A percentile compares a stretch with the other conserved stretches of the same genome.
These are phyloP conservation scores for Acacia pycnantha DNA, from an alignment of 331 rosid genomes.

Conservation along the genomic window DNA sequence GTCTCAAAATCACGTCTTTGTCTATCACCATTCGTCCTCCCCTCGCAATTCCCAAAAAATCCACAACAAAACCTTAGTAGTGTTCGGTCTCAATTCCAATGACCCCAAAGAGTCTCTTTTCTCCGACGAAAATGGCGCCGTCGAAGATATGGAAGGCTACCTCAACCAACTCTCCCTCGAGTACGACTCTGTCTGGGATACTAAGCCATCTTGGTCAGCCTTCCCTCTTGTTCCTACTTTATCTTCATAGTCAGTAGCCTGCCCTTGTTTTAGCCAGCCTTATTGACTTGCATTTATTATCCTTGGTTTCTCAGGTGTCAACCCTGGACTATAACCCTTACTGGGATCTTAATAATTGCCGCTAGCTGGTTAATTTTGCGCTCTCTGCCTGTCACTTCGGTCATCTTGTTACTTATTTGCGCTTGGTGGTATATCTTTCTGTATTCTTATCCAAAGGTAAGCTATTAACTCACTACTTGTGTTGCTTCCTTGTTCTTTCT, in stretches of 20 bases:
- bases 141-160: slow-evolving; percentile 86
- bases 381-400: slow-evolving; percentile 45
- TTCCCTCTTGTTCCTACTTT: background rate
- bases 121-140: slow-evolving; percentile 66
- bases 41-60: slow-evolving; percentile 24
- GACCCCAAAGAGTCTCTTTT: slow-evolving; percentile 45
- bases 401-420: slow-evolving; percentile 39
- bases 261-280: background rate
- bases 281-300: background rate
- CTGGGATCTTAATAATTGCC: background rate
- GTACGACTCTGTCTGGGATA: slow-evolving; percentile 96
- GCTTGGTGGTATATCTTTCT: slow-evolving; percentile 91
- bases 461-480: background rate
- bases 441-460: slow-evolving; percentile 85
- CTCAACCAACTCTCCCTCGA: slow-evolving; percentile 78
- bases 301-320: background rate
- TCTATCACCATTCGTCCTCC: slow-evolving; percentile 19
- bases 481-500: background rate
- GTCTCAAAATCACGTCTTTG: slow-evolving; percentile 16
- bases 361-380: slow-evolving; percentile 32
- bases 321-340: slow-evolving; percentile 15
- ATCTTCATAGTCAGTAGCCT: background rate
- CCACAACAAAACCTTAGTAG: slow-evolving; percentile 31
- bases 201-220: slow-evolving; percentile 86
- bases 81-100: slow-evolving; percentile 24